These are phyloP conservation scores for Cochlearia excelsa DNA, from an alignment of 345 rosid genomes.

Conservation along the genomic window DNA sequence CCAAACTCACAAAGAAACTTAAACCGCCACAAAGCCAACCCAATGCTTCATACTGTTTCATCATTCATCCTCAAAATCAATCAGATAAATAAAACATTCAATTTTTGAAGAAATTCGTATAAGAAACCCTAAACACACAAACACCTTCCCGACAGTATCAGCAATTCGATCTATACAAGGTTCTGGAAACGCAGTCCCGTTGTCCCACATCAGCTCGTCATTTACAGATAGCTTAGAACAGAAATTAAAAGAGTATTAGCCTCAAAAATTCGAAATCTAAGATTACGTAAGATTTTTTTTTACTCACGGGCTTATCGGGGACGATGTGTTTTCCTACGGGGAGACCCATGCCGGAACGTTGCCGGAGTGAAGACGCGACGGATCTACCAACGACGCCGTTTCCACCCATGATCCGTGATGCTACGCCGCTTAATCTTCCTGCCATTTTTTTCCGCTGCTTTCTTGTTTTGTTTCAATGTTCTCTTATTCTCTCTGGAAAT, in stretches of 20 bases:
- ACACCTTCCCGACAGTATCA: conserved; percentile 91
- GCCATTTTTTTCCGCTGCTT: conserved; percentile 52
- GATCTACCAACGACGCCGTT: conserved; percentile 75
- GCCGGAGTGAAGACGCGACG: conserved; percentile 69
- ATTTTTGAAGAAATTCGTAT: not conserved
- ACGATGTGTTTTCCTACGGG: conserved; percentile 95
- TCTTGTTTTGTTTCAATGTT: conserved; percentile 5
- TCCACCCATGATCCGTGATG: conserved; percentile 84
- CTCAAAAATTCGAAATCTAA: not conserved
- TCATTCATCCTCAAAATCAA: not conserved
- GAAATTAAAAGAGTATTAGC: conserved; percentile 3
- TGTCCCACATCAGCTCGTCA: conserved; percentile 94
- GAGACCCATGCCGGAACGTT: conserved; percentile 93
- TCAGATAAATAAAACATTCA: not conserved
- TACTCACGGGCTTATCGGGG: conserved; percentile 85
- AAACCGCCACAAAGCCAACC: conserved; percentile 97
- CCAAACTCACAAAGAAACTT: conserved; percentile 70
- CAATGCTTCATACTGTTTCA: conserved; percentile 81
- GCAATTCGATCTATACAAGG: conserved; percentile 98
- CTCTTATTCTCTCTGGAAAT: conserved; percentile 15
- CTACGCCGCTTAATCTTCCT: conserved; percentile 67
- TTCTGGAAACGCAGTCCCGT: conserved; percentile 86
- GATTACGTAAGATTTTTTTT: not conserved
- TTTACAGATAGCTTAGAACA: conserved; percentile 63
- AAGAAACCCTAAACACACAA: not conserved